A percentile compares a stretch with the other conserved stretches of the same genome.
Conservation (phyloP, 768 basidiomycete species). For the Hygrophorus pudorinus region DNA sequence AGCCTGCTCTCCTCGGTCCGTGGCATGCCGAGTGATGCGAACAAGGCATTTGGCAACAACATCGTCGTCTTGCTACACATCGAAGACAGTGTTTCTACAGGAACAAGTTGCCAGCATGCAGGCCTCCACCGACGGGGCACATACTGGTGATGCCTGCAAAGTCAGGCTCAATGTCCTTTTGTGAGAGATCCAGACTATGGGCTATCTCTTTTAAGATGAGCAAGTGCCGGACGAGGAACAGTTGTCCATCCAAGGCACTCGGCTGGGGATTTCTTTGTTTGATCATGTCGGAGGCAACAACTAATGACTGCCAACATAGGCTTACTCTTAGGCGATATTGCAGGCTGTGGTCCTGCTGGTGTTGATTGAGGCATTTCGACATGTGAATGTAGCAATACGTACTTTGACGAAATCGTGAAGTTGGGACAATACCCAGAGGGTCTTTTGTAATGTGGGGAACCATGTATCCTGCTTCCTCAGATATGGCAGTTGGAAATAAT, state of each 20-base stretch:
- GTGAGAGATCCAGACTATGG: conserved; percentile 57
- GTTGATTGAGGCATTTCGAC: background rate
- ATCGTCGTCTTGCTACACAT: conserved; percentile 51
- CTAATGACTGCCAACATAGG: conserved; percentile 73
- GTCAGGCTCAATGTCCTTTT: conserved; percentile 31
- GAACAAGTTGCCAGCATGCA: background rate
- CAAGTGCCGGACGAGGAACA: conserved; percentile 88
- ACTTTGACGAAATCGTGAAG: conserved; percentile 91
- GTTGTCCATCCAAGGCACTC: conserved; percentile 53
- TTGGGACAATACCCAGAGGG: conserved; percentile 86
- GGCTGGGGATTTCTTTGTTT: conserved; percentile 34
- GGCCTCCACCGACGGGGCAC: background rate
- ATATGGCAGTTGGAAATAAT: conserved; percentile 59
- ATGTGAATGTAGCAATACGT: conserved; percentile 10
- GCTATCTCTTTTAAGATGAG: conserved; percentile 88
- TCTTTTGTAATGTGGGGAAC: conserved; percentile 85
- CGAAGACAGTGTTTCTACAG: conserved; percentile 44
- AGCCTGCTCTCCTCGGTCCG: conserved; percentile 49
- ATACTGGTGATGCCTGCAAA: conserved; percentile 52
- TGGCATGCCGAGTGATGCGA: conserved; percentile 60
- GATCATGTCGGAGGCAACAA: conserved; percentile 61
- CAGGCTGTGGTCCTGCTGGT: conserved; percentile 69
- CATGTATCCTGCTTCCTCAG: conserved; percentile 74
- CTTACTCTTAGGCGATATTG: conserved; percentile 92
- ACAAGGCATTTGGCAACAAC: conserved; percentile 57